A percentile compares a stretch with the other conserved stretches of the same genome.
These are phyloP conservation scores for Candolleomyces aberdarensis DNA, from an alignment of 768 basidiomycete genomes.

Conservation along the genomic window DNA sequence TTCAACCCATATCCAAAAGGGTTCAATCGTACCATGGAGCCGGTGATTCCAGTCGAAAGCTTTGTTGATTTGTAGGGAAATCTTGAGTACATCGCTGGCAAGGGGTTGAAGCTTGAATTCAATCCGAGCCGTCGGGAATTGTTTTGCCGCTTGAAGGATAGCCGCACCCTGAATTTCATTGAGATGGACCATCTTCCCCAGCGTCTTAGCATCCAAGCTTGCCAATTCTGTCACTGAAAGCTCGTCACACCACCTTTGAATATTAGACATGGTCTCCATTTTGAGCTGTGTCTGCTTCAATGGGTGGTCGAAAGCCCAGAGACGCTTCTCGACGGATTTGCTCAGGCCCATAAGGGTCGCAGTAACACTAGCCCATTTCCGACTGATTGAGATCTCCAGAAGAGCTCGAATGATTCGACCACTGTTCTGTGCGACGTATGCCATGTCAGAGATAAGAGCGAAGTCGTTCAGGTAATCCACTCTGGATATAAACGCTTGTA, in stretches of 20 bases:
- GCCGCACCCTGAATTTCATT: slow-evolving; percentile 85
- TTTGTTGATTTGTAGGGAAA: slow-evolving; percentile 60
- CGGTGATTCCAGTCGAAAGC: slow-evolving; percentile 79
- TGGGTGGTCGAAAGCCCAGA: slow-evolving; percentile 96
- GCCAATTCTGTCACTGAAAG: slow-evolving; percentile 73
- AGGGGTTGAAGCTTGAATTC: slow-evolving; percentile 75
- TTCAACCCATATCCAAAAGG: slow-evolving; percentile 97
- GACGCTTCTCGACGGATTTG: slow-evolving; percentile 86
- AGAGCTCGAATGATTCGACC: slow-evolving; percentile 93
- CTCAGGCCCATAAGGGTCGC: slow-evolving; percentile 83
- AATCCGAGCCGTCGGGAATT: slow-evolving; percentile 76
- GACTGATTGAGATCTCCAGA: slow-evolving; percentile 90
- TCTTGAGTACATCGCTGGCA: slow-evolving; percentile 76
- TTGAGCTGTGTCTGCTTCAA: slow-evolving; percentile 79
- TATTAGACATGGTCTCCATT: slow-evolving; percentile 70
- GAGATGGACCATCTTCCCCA: slow-evolving; percentile 80
- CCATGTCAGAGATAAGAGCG: slow-evolving; percentile 92
- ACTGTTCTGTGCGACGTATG: slow-evolving; percentile 92
- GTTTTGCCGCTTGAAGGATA: slow-evolving; percentile 73
- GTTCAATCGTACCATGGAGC: slow-evolving; percentile 72
- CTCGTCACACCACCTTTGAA: slow-evolving; percentile 81
- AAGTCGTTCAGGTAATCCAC: slow-evolving; percentile 84
- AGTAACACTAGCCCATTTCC: slow-evolving; percentile 85
- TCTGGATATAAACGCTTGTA: slow-evolving; percentile 84
- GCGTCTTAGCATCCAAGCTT: slow-evolving; percentile 55